Conservation (phyloP, 2,329 filamentous ascomycete species). For the Dendryphion nanum region DNA sequence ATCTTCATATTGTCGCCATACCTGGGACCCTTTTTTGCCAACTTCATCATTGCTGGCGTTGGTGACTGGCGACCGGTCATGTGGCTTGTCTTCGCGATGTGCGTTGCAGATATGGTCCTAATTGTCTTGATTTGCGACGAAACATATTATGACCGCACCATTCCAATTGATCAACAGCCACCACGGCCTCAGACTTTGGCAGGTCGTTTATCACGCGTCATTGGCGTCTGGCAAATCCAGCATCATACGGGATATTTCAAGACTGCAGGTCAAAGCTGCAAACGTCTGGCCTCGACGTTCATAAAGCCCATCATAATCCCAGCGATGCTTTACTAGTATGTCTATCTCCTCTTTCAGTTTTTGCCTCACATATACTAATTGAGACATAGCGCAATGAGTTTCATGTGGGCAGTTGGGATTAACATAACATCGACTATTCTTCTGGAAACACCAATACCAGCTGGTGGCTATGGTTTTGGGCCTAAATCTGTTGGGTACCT, state of each 20-base stretch:
- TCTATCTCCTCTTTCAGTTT: not conserved
- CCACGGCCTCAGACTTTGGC: constrained; percentile 11
- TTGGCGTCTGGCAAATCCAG: constrained; percentile 35
- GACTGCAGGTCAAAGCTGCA: constrained; percentile 14
- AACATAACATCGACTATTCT: constrained; percentile 27
- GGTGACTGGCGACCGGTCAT: constrained; percentile 24
- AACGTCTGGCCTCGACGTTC: constrained; percentile 19
- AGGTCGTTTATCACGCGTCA: constrained; percentile 17
- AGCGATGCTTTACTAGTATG: constrained; percentile 25
- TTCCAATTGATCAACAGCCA: constrained; percentile 16
- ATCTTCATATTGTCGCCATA: constrained; percentile 30
- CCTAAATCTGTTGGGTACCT: constrained; percentile 24
- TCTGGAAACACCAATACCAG: constrained; percentile 15
- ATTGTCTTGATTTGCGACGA: constrained; percentile 34
- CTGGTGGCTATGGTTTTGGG: constrained; percentile 21
- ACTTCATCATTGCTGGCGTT: constrained; percentile 23
- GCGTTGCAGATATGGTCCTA: constrained; percentile 16
- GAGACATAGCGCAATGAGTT: constrained; percentile 16
- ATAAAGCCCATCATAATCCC: constrained; percentile 24
- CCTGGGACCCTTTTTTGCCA: constrained; percentile 30
- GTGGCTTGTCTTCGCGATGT: constrained; percentile 22
- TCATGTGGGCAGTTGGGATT: constrained; percentile 28
- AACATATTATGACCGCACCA: constrained; percentile 32
- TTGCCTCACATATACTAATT: not conserved
- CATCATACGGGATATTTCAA: constrained; percentile 30